These are phyloP conservation scores for Metschnikowia aberdeeniae DNA, from an alignment of 805 yeast species.

Conservation along the genomic window DNA sequence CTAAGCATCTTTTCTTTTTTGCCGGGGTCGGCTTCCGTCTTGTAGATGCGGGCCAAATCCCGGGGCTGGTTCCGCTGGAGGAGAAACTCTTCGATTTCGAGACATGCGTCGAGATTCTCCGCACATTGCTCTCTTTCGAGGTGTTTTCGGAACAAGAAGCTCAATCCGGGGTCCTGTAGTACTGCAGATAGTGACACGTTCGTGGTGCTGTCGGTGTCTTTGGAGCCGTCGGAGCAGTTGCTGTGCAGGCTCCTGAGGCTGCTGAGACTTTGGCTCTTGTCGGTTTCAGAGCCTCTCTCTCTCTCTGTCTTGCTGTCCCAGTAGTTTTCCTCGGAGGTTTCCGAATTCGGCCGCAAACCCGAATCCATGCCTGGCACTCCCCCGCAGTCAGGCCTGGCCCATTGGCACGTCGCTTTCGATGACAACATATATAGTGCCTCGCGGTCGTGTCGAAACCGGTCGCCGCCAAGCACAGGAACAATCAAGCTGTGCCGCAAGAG, in stretches of 20 bases:
- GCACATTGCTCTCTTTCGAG: conserved; percentile 60
- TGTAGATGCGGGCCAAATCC: conserved; percentile 24
- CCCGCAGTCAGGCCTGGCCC: not conserved
- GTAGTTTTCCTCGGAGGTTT: not conserved
- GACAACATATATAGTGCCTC: conserved; percentile 40
- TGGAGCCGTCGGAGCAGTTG: not conserved
- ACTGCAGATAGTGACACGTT: conserved; percentile 25
- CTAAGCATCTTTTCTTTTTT: conserved; percentile 10
- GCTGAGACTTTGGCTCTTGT: not conserved
- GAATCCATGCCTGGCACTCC: not conserved
- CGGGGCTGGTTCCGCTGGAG: conserved; percentile 43
- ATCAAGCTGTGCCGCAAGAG: conserved; percentile 48
- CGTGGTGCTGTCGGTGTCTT: conserved; percentile 12
- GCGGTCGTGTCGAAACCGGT: conserved; percentile 29
- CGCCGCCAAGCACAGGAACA: conserved; percentile 39
- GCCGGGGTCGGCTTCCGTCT: conserved; percentile 14
- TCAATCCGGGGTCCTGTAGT: conserved; percentile 70
- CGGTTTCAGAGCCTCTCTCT: not conserved
- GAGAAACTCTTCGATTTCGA: conserved; percentile 52
- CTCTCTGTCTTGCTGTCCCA: not conserved
- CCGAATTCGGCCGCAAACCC: not conserved
- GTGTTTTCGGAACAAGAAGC: conserved; percentile 63
- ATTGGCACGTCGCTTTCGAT: conserved; percentile 2
- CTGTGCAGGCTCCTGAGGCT: not conserved
- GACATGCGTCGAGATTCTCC: conserved; percentile 73